phyloP scores from a whole-genome alignment of 176 grass and related monocot genomes.

The Aechmea fasciata region DNA sequence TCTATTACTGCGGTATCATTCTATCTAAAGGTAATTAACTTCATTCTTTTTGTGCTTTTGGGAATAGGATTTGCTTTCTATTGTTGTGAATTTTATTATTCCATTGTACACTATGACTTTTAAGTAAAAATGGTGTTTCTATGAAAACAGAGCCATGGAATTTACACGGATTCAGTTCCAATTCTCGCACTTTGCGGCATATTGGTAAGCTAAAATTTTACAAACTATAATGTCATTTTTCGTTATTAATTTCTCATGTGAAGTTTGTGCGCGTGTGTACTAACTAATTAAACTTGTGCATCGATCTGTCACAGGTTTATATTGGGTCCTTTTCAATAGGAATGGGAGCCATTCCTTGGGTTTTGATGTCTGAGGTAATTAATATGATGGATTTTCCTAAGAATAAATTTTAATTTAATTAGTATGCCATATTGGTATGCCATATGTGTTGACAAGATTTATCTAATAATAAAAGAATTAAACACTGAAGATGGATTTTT shows the following conservation, averaged over 20 bases:
- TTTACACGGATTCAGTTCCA: constrained; percentile 24
- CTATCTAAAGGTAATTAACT: constrained; percentile 32
- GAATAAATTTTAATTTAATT: no score
- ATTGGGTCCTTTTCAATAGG: constrained; percentile 41
- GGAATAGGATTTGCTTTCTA: constrained; percentile 3
- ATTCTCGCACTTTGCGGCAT: constrained; percentile 38
- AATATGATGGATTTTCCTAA: neutral
- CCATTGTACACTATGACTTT: neutral
- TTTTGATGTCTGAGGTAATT: constrained; percentile 59
- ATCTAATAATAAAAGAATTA: neutral
- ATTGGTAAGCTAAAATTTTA: constrained; percentile 38
- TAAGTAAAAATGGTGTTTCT: neutral
- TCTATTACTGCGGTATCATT: constrained; percentile 45
- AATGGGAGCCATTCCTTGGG: constrained; percentile 60
- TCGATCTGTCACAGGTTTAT: constrained; percentile 41
- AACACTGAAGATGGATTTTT: constrained; percentile 1
- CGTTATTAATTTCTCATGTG: neutral
- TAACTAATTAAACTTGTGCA: neutral
- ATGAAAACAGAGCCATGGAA: constrained; percentile 26
- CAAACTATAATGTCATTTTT: neutral
- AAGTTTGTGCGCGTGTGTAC: neutral
- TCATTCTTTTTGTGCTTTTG: neutral
- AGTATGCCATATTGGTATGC: neutral
- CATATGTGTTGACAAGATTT: neutral
- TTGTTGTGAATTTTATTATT: neutral